Evolutionary conservation across 1,139 yeast genomes (phyloP).

Genomic region (Protomyces macrosporus): DNA sequence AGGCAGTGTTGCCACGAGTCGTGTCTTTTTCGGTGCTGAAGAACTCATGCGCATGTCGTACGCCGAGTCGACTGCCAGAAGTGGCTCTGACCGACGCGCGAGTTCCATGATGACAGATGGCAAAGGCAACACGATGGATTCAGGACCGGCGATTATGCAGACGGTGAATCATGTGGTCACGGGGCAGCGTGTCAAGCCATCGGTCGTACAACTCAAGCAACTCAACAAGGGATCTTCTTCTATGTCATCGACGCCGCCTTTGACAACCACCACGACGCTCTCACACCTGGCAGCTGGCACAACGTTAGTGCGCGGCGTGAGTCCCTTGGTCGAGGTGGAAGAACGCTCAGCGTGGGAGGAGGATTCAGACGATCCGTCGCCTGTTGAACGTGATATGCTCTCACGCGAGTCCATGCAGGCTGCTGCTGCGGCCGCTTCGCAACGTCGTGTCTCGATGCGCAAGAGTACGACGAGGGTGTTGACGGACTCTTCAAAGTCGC

Average conservation of each 20-base stretch:
- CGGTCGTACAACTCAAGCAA: background rate
- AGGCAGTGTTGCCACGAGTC: background rate
- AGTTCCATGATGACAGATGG: background rate
- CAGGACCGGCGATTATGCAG: slow-evolving; percentile 19
- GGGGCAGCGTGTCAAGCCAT: background rate
- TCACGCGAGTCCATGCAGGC: background rate
- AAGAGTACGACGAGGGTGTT: no score
- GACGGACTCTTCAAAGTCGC: no score
- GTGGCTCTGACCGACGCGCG: background rate
- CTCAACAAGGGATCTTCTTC: background rate
- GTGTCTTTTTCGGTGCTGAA: slow-evolving; percentile 15
- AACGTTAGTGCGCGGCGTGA: no score
- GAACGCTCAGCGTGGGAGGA: slow-evolving; percentile 9
- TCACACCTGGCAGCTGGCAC: background rate
- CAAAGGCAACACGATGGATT: background rate
- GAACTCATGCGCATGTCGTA: slow-evolving; percentile 20
- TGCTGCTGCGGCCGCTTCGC: background rate
- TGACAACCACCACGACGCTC: background rate
- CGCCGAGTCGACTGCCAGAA: slow-evolving; percentile 5
- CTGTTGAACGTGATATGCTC: slow-evolving; percentile 18
- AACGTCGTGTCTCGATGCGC: no score
- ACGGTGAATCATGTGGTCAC: slow-evolving; percentile 12
- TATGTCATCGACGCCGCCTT: background rate
- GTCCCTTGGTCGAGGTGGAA: background rate
- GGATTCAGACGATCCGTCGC: slow-evolving; percentile 6